Evolutionary conservation across 2,329 filamentous ascomycete species (phyloP).

Genomic region (Paraphoma sp.): DNA sequence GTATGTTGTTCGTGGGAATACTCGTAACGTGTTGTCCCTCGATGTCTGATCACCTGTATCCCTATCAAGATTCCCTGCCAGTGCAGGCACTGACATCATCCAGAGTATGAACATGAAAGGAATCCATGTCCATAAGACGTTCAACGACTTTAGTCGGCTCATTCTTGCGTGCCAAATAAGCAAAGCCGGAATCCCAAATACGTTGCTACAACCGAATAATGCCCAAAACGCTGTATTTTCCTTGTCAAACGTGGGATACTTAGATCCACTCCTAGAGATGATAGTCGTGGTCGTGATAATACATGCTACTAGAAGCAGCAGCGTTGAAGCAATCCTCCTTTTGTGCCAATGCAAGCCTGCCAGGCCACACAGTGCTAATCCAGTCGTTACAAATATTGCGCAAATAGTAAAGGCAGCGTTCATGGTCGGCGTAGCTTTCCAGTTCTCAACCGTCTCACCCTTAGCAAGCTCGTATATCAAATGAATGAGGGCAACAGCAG

Average conservation of each 20-base stretch:
- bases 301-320: no score
- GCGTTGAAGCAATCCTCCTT: background rate
- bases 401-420: background rate
- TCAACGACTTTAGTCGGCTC: no score
- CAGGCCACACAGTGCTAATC: background rate
- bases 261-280: no score
- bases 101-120: background rate
- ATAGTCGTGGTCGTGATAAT: no score
- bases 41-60: background rate
- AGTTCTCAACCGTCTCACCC: background rate
- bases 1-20: background rate
- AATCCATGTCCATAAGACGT: background rate
- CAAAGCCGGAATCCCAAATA: no score
- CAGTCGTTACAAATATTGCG: background rate
- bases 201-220: no score
- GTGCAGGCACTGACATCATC: background rate
- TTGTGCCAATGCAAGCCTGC: background rate
- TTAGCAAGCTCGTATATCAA: background rate
- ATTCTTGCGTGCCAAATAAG: no score
- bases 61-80: background rate
- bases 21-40: background rate
- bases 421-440: background rate
- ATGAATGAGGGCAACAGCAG: background rate
- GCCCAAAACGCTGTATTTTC: no score
- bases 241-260: no score